Base-by-base conservation (phyloP, 2,329 filamentous ascomycete species). In the Fusarium sororula region DNA sequence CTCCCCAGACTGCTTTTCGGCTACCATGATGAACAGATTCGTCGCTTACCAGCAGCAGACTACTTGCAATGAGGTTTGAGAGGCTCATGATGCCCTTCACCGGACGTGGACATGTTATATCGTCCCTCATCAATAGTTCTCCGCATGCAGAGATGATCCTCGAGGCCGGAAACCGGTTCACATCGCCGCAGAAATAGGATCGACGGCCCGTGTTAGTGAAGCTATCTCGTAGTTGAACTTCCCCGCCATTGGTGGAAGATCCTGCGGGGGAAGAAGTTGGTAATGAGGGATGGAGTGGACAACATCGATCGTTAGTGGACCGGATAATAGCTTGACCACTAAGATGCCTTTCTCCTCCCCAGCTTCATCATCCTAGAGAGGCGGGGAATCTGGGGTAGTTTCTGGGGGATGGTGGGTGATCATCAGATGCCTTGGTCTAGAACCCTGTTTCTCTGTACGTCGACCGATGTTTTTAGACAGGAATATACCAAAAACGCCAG, bases 191-290 rank as follows among this genome's bases (percentile, higher is more conserved):
- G 37, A 69, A 70, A 66, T 72, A 78, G 76, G 76, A 78, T 68
- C 73, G 63, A 74, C 76, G 76, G 76, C 63, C 76, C 76, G 76
- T 63, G 41, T 61, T 45, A 53, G 55, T 60, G 45, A 62, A 66
- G 63, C 32, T 56, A 59, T 63, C 45, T 50, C 37, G 17, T 45
- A 37, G 39, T 44, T 45, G 22, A 38, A 14, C 15, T 30, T 41
- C 35, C 32, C 17, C 30, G 18, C 57, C 28, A 78, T 78, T 78
- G 76, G 76, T 78, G 76, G 76, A 78, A 78, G 65, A 78, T 73
- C 66, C 39, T 68, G 68, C 64, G 57, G 69, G 65, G 62, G 39
- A 51, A n/a, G 41, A 58, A n/a, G 38, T 30, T 64, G 45, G 44
- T 57, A 44, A 67, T 55, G 45, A 48, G 61, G 51, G 28, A 54